Conservation (phyloP, 2,329 filamentous ascomycete species). For the Daldinia sp. region DNA sequence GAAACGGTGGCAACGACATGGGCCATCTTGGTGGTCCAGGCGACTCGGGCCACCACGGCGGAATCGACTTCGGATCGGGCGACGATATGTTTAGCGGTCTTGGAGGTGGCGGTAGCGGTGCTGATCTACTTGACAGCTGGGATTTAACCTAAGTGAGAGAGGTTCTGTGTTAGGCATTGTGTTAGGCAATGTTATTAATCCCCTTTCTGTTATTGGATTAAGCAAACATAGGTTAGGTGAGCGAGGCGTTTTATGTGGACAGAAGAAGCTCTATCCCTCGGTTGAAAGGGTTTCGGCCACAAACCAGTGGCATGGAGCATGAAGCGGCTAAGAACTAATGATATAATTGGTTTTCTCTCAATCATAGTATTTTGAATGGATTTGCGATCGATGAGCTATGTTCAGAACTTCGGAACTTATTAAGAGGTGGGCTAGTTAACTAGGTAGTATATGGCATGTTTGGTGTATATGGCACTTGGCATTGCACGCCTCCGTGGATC, state of each 20-base stretch:
- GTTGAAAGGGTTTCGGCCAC: neutral
- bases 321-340: neutral
- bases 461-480: too few relatives aligned
- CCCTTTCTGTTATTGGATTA: conserved; percentile 2
- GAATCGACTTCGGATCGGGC: conserved; percentile 54
- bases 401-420: too few relatives aligned
- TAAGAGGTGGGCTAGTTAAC: too few relatives aligned
- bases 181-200: neutral
- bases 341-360: neutral
- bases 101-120: conserved; percentile 42
- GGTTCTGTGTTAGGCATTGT: neutral
- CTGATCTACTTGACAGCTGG: conserved; percentile 51
- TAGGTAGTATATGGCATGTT: too few relatives aligned
- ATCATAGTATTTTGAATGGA: neutral
- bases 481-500: too few relatives aligned
- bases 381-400: too few relatives aligned
- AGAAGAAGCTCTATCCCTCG: neutral
- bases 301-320: neutral
- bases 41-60: conserved; percentile 53
- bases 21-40: conserved; percentile 53
- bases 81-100: conserved; percentile 61
- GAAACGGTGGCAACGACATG: conserved; percentile 49
- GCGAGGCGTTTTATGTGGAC: conserved; percentile 25
- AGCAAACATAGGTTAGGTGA: neutral
- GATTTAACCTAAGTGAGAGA: conserved; percentile 42